Percentiles rank a stretch among this genome's conserved stretches.
Evolutionary conservation across 371 early-diverging fungal genomes (phyloP).

Genomic region (Polyrhizophydium stewartii): DNA sequence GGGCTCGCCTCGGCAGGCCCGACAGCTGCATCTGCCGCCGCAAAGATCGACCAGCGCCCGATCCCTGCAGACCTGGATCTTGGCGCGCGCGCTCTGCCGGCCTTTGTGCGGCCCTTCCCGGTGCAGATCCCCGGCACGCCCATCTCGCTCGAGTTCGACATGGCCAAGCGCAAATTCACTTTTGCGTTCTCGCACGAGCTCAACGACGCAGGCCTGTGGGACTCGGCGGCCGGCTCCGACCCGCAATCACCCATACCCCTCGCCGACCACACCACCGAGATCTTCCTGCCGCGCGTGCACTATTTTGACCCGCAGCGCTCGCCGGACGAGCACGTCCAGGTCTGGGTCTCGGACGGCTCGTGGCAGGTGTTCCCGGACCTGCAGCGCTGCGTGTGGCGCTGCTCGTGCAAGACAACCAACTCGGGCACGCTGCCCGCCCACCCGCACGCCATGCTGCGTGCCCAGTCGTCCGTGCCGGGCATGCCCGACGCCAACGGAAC

Average conservation of each 20-base stretch:
- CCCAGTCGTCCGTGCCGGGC: not conserved
- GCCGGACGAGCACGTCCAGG: not conserved
- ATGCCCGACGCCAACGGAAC: not conserved
- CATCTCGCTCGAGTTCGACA: slow-evolving; percentile 12
- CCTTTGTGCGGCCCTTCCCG: slow-evolving; percentile 34
- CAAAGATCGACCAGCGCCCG: not conserved
- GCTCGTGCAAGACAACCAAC: not conserved
- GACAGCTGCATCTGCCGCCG: not conserved
- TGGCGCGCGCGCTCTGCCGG: slow-evolving; percentile 27
- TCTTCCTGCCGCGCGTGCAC: slow-evolving; percentile 9
- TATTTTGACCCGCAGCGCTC: not conserved
- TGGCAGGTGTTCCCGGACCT: not conserved
- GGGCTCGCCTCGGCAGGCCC: not conserved
- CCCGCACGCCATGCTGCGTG: not conserved
- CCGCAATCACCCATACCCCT: not conserved
- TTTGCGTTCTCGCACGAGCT: slow-evolving; percentile 10
- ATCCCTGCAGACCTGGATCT: slow-evolving; percentile 14
- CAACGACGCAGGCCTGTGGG: not conserved
- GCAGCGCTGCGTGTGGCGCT: slow-evolving; percentile 3
- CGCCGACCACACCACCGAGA: not conserved
- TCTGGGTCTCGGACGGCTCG: not conserved
- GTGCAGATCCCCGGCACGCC: slow-evolving; percentile 29
- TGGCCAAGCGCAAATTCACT: slow-evolving; percentile 5
- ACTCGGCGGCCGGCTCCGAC: not conserved
- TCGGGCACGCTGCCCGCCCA: too few relatives aligned